These are phyloP conservation scores for Dispira simplex DNA, from an alignment of 192 early-diverging fungal species.

Conservation along the genomic window DNA sequence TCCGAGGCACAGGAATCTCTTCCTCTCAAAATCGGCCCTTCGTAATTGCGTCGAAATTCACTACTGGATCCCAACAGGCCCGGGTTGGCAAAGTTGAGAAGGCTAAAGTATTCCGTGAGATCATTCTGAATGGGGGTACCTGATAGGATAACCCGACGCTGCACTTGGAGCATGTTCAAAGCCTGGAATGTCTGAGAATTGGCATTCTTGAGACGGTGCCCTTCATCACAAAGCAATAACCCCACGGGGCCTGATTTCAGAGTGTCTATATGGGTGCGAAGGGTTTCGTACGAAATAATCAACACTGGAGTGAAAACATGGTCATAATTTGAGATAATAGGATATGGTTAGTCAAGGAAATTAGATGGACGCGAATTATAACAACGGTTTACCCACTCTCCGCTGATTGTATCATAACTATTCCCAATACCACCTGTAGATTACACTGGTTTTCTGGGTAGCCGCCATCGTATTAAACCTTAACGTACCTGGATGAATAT, in stretches of 20 bases:
- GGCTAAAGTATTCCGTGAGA: slow-evolving; percentile 81
- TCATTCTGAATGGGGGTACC: slow-evolving; percentile 95
- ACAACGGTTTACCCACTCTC: too few species aligned
- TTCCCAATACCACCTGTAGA: too few species aligned
- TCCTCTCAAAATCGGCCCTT: slow-evolving; percentile 86
- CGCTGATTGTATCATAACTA: too few species aligned
- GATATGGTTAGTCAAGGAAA: too few species aligned
- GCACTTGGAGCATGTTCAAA: slow-evolving; percentile 71
- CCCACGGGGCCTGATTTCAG: slow-evolving; percentile 73
- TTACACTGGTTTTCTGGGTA: too few species aligned
- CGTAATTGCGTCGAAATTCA: slow-evolving; percentile 88
- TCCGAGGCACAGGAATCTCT: slow-evolving; percentile 82
- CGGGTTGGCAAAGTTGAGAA: slow-evolving; percentile 93
- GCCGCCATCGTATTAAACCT: too few species aligned
- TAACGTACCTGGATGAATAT: slow-evolving; percentile 54
- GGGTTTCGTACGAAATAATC: slow-evolving; percentile 95
- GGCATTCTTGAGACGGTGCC: slow-evolving; percentile 88
- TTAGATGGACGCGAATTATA: too few species aligned
- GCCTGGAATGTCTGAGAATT: slow-evolving; percentile 68
- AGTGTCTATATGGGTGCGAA: slow-evolving; percentile 67
- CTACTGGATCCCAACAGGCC: slow-evolving; percentile 68
- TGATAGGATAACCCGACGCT: slow-evolving; percentile 84
- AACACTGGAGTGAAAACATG: slow-evolving; percentile 42
- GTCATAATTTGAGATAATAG: too few species aligned
- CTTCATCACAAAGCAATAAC: slow-evolving; percentile 92